A percentile compares a stretch with the other conserved stretches of the same genome.
These are phyloP conservation scores for Pyronema domesticum DNA, from an alignment of 495 filamentous ascomycete genomes.

Conservation along the genomic window DNA sequence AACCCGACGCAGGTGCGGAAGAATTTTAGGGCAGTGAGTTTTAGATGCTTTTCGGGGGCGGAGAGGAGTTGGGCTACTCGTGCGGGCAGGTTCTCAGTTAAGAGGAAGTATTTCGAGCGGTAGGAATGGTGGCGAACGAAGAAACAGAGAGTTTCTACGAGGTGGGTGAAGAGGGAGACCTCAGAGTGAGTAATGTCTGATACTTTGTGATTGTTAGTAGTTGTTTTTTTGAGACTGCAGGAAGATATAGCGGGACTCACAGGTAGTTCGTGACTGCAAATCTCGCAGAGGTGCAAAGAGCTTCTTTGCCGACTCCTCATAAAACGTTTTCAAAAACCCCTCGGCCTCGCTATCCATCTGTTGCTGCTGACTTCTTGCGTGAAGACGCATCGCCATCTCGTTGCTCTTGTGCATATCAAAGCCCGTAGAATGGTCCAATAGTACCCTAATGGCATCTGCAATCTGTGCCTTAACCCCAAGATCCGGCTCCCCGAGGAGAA, in stretches of 20 bases:
- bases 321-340: constrained; percentile 67
- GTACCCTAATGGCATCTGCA: constrained; percentile 83
- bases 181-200: constrained; percentile 31
- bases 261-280: constrained; percentile 40
- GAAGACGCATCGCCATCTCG: constrained; percentile 49
- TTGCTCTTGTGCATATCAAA: constrained; percentile 46
- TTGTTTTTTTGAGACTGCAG: background rate
- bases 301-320: constrained; percentile 70
- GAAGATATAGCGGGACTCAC: constrained; percentile 33
- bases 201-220: too few relatives aligned
- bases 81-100: constrained; percentile 58
- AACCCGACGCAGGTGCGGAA: constrained; percentile 75
- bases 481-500: constrained; percentile 79
- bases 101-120: constrained; percentile 73
- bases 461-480: constrained; percentile 91
- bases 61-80: constrained; percentile 68
- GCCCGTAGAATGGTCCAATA: constrained; percentile 63
- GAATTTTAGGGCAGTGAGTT: constrained; percentile 84
- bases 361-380: constrained; percentile 26
- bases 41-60: constrained; percentile 82
- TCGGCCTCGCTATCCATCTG: constrained; percentile 61
- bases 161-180: constrained; percentile 70
- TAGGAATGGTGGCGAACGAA: constrained; percentile 79
- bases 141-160: constrained; percentile 89
- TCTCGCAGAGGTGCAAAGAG: constrained; percentile 77